phyloP scores from a whole-genome alignment of 1,284 basidiomycete genomes.

The Cutaneotrichosporon spelunceum region DNA sequence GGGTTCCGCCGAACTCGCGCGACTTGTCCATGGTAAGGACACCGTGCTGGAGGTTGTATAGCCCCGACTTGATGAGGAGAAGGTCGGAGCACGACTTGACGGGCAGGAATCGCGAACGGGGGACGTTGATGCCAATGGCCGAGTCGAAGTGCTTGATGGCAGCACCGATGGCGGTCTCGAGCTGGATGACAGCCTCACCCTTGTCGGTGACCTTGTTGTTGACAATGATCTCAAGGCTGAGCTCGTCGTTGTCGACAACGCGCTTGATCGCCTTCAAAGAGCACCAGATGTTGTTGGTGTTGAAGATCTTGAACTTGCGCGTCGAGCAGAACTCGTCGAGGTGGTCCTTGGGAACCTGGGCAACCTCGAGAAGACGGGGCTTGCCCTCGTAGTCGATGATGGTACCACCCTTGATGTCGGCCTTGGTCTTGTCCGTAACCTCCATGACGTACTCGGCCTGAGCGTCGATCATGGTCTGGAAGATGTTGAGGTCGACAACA shows the following conservation, averaged over 20 bases:
- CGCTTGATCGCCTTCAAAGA: conserved; percentile 90
- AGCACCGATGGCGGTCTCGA: conserved; percentile 94
- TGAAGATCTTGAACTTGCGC: conserved; percentile 69
- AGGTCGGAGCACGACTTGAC: conserved; percentile 81
- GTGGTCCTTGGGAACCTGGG: conserved; percentile 96
- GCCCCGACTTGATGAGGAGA: conserved; percentile 92
- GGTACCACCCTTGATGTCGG: conserved; percentile 99
- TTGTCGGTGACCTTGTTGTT: conserved; percentile 89
- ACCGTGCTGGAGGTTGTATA: conserved; percentile 93
- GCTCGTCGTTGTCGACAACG: conserved; percentile 82
- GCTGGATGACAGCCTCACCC: conserved; percentile 80
- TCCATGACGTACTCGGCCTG: conserved; percentile 95
- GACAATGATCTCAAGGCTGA: conserved; percentile 77
- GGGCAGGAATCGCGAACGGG: conserved; percentile 93
- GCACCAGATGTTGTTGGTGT: conserved; percentile 85
- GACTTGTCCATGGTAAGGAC: conserved; percentile 86
- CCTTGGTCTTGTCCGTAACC: conserved; percentile 99
- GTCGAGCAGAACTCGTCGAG: conserved; percentile 94
- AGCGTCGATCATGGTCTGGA: conserved; percentile 82
- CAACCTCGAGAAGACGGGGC: conserved; percentile 90
- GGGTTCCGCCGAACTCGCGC: conserved; percentile 87
- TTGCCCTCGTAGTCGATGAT: conserved; percentile 94
- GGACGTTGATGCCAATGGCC: conserved; percentile 96
- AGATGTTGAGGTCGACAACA: conserved; percentile 66
- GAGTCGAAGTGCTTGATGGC: conserved; percentile 70